phyloP scores from a whole-genome alignment of 352 stramenopile genomes.

The Globisporangium emineosum region DNA sequence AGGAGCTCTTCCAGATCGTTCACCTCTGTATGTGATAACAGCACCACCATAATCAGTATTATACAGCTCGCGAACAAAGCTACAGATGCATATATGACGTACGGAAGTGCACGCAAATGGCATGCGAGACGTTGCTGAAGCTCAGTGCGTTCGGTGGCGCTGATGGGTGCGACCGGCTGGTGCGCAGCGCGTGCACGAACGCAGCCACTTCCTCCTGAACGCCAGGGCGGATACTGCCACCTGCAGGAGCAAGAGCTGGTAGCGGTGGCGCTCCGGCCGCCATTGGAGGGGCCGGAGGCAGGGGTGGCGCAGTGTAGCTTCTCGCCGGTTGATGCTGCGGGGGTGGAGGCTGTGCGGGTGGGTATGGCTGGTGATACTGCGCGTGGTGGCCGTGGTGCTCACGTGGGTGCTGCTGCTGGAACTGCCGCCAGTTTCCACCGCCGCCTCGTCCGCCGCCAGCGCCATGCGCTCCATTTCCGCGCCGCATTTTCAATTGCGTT shows the following conservation, averaged over 20 bases:
- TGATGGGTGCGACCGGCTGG: slow-evolving; percentile 40
- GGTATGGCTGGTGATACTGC: not conserved
- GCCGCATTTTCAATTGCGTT: slow-evolving; percentile 20
- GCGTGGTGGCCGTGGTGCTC: not conserved
- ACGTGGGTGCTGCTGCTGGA: slow-evolving; percentile 31
- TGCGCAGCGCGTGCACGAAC: slow-evolving; percentile 57
- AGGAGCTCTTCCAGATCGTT: slow-evolving; percentile 55
- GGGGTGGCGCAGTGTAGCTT: slow-evolving; percentile 10
- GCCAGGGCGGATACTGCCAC: slow-evolving; percentile 14
- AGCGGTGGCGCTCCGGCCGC: not conserved
- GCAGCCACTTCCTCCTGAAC: slow-evolving; percentile 47
- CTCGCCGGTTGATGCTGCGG: slow-evolving; percentile 20
- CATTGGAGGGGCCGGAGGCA: slow-evolving; percentile 4
- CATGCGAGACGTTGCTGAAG: slow-evolving; percentile 39
- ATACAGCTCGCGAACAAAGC: not conserved
- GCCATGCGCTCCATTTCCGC: slow-evolving; percentile 6
- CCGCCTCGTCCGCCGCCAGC: slow-evolving; percentile 6
- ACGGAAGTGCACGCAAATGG: slow-evolving; percentile 68
- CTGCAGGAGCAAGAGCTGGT: not conserved
- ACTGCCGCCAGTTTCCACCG: slow-evolving; percentile 27
- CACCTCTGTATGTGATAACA: slow-evolving; percentile 26
- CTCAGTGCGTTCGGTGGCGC: slow-evolving; percentile 58
- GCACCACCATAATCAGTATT: not conserved
- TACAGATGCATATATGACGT: slow-evolving; percentile 18
- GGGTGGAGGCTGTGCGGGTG: not conserved